Evolutionary conservation across 2,329 filamentous ascomycete genomes (phyloP).

Genomic region (Colletotrichum spaethianum): DNA sequence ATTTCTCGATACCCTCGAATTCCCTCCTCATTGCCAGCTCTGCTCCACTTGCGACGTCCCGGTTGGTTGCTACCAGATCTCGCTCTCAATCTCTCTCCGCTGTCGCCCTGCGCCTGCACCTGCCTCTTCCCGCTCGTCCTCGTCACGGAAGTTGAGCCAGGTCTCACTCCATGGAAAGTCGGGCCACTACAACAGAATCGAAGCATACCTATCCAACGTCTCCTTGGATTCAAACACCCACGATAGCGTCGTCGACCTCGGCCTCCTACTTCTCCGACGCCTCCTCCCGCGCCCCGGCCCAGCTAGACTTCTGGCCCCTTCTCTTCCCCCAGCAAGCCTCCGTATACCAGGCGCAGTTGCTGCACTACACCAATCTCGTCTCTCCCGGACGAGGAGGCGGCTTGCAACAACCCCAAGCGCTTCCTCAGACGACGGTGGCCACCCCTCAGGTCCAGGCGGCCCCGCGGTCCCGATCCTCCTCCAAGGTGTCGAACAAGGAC

Average conservation of each 20-base stretch:
- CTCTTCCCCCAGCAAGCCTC: constrained; percentile 72
- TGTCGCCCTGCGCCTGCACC: constrained; percentile 20
- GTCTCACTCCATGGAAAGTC: constrained; percentile 65
- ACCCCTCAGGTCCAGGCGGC: constrained; percentile 70
- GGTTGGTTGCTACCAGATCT: constrained; percentile 14
- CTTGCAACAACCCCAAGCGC: constrained; percentile 66
- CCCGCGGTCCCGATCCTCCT: constrained; percentile 70
- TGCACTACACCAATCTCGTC: constrained; percentile 77
- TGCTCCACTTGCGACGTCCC: constrained; percentile 13
- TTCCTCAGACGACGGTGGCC: constrained; percentile 64
- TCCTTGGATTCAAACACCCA: constrained; percentile 55
- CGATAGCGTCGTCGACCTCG: constrained; percentile 46
- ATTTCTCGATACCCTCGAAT: constrained; percentile 18
- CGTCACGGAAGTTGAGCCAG: constrained; percentile 45
- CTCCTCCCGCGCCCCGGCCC: constrained; percentile 50
- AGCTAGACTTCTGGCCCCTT: constrained; percentile 69
- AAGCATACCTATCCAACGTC: constrained; percentile 61
- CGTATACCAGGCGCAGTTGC: constrained; percentile 73
- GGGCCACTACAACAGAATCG: constrained; percentile 63
- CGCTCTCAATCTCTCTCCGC: constrained; percentile 22
- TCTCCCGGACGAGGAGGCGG: constrained; percentile 70
- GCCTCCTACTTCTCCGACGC: constrained; percentile 38
- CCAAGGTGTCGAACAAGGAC: constrained; percentile 72
- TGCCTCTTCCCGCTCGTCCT: constrained; percentile 23
- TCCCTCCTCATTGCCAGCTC: background rate